Evolutionary conservation across 2,329 filamentous ascomycete species (phyloP), one percentile per base, ranked within the genome.

Genomic region (Ceratocystis alfenasii): DNA sequence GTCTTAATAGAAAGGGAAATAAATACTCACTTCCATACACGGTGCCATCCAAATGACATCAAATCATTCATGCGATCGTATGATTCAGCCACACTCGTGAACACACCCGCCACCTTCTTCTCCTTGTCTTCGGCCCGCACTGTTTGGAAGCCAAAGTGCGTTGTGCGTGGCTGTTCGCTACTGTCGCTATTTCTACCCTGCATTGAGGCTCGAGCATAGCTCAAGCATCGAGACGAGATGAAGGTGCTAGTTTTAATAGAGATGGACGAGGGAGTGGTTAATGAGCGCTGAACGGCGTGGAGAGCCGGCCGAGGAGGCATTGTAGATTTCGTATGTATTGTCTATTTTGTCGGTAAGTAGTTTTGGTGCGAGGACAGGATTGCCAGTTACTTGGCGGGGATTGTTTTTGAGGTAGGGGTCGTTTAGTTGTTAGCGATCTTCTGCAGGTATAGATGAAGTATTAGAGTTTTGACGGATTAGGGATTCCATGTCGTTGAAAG

Each of bases 61-160:
- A 97, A 83, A 75, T 99, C 94, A 78, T 99, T 99, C 94, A 99
- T 99, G 69, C 87, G 88, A 76, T 99, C 94, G 78, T 99, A 99
- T 20, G 88, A 90, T 69, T 89, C 86, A 70, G 94, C 94, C 50
- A 99, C 94, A 70, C 88, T 96, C 75, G 90, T 93, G 79, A 99
- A 99, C 67, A 99, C 94, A 53, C 84, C 85, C 68, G 88, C 88
- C 50, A 96, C 92, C 81, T 78, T 75, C 70, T 80, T 72, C 57
- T 77, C 78, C 77, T 96, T 96, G 75, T 94, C 81, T 8, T 84
- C 80, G 74, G 95, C 89, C 17, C 88, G 84, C 50, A 96, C 82
- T 53, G 89, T 93, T 77, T 92, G 83, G 75, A 90, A 96, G 63
- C 92, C 92, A 75, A 96, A 96, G 77, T 96, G 91, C 62, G 92